Conservation (phyloP, 495 filamentous ascomycete genomes). For the Saxispiralis lemnorum region DNA sequence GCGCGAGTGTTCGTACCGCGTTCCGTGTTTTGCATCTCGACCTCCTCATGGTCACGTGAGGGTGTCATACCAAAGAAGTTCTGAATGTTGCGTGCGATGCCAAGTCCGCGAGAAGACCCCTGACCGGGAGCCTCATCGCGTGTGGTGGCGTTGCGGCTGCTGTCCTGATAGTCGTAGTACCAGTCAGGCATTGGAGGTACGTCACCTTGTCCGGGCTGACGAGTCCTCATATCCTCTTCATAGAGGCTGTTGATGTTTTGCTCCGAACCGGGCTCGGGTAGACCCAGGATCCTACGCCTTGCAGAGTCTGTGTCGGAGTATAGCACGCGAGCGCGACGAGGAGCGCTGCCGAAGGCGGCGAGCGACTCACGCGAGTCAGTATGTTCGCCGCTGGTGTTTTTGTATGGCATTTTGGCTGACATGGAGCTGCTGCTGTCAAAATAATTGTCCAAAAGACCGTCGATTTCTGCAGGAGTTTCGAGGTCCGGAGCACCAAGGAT, state of each 20-base stretch:
- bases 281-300: slow-evolving; percentile 9
- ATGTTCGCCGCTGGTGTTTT: slow-evolving; percentile 1
- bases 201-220: not conserved
- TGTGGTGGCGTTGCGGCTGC: not conserved
- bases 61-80: no score
- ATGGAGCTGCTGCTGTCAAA: slow-evolving; percentile 2
- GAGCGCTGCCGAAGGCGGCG: not conserved
- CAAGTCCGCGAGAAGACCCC: not conserved
- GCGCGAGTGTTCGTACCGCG: no score
- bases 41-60: no score
- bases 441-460: slow-evolving; percentile 14
- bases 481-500: slow-evolving; percentile 8
- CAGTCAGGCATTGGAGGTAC: not conserved
- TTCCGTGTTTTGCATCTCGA: no score
- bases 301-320: slow-evolving; percentile 7
- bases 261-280: not conserved
- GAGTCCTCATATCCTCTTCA: not conserved
- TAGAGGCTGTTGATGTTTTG: not conserved
- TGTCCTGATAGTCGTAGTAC: not conserved
- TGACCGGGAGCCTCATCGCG: not conserved
- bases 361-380: not conserved
- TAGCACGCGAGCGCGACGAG: slow-evolving; percentile 2
- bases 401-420: not conserved
- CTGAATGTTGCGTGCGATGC: not conserved
- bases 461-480: slow-evolving; percentile 15